Evolutionary conservation across 2,329 filamentous ascomycete species (phyloP), one percentile per base, ranked within the genome.

Genomic region (Colletotrichum cereale): DNA sequence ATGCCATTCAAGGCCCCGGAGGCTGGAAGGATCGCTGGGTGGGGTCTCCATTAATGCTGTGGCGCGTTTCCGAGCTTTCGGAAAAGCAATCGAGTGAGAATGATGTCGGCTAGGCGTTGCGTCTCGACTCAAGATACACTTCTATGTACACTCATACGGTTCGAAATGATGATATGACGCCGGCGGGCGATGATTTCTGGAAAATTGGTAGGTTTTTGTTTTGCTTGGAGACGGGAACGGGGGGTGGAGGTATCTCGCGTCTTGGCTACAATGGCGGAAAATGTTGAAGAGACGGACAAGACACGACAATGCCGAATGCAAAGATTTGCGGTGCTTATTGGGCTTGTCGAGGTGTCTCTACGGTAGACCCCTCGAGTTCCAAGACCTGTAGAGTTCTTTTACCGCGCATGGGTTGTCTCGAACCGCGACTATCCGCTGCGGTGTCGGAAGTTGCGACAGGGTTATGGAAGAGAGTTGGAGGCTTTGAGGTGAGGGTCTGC

Each of bases 191-290:
- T 10, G 36, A 36, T 38, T n/a, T 26, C 26, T 36, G 16, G 18
- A 21, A 29, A 3, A 34, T 38, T 26, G 21, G 31, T 16, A 61
- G 38, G 21, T 18, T n/a, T 44, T n/a, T n/a, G n/a, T n/a, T n/a
- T n/a, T n/a, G n/a, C n/a, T n/a, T n/a, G n/a, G n/a, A n/a, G n/a
- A n/a, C n/a, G n/a, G n/a, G n/a, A n/a, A n/a, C n/a, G n/a, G n/a
- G n/a, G n/a, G n/a, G n/a, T n/a, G 61, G 66, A 63, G 66, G 53
- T 47, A 55, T 50, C 47, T 69, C 66, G 66, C 66, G 66, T 66
- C 66, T 65, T 69, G 61, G 53, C 53, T 48, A 14, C 47, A 42
- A 56, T 40, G 67, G 56, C 50, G 48, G 47, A 62, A 62, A 66
- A 18, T 7, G 56, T 61, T 66, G 62, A 67, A 60, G 62, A 52